Base-by-base conservation (phyloP, 169 alveolate genomes). In the Eimeria nieschulzi region DNA sequence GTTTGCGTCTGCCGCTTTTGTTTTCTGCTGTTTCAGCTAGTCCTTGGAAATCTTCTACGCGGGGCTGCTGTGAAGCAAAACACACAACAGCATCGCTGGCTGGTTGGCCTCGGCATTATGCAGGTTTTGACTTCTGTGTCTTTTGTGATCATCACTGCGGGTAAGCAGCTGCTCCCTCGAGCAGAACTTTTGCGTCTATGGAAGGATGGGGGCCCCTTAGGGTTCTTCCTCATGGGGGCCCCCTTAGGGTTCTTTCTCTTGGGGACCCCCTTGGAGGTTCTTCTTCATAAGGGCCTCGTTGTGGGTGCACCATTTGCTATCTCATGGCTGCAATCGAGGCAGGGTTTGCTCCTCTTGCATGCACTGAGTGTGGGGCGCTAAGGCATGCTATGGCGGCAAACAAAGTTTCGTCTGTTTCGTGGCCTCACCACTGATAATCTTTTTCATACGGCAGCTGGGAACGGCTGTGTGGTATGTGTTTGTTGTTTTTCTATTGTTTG, bases 71-170 rank as follows among this genome's bases (percentile, higher is more conserved):
- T 87, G 66, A 87, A 87, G 79, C 71, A 75, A 46, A 72, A 72
- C 76, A 73, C 92, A 54, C 92, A 87, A 87, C 79, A 73, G 61
- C 72, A 78, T 59, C 92, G 71, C 26, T 64, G 79, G 87, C 76
- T 87, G 12, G 82, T 87, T 6, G 92, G 92, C 51, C 78, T 72
- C 25, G 92, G 92, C 46, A 12, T 87, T 13, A 21, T 87, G 66
- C 55, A 59, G 71, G 82, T 87, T 75, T n/a, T 87, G 78, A 87
- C 87, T 7, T 56, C 79, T 9, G 17, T 87, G 23, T 55, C 83
- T n/a, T 63, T 64, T 23, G 71, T 87, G 70, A 73, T 75, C 61
- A 68, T 87, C 70, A 25, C 83, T 56, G 92, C 92, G 53, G 83
- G 92, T 87, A 64, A 72, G 92, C 23, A 12, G n/a, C 68, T 76